phyloP scores from a whole-genome alignment of 768 basidiomycete species.

The Pleurotus tuoliensis region DNA sequence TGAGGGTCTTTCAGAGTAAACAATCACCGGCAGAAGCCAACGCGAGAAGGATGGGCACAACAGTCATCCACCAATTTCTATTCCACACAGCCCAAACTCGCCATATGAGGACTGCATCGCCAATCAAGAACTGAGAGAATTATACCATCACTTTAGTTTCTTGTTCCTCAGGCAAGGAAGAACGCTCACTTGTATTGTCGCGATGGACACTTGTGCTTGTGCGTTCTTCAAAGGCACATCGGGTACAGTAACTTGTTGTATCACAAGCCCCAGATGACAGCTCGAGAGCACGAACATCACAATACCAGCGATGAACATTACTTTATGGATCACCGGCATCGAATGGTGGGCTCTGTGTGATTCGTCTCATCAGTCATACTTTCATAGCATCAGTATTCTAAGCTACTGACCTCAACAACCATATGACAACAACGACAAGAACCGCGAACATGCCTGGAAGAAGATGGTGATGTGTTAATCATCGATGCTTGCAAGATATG shows the following conservation, averaged over 20 bases:
- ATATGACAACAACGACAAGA: slow-evolving; percentile 4
- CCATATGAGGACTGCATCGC: slow-evolving; percentile 5
- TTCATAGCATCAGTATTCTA: neutral
- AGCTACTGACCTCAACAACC: slow-evolving; percentile 1
- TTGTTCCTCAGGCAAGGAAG: neutral
- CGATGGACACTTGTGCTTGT: slow-evolving; percentile 5
- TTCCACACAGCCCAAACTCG: slow-evolving; percentile 6
- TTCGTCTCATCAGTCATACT: neutral
- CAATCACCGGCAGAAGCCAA: slow-evolving; percentile 1
- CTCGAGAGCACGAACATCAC: slow-evolving; percentile 4
- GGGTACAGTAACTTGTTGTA: slow-evolving; percentile 4
- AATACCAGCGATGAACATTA: slow-evolving; percentile 5
- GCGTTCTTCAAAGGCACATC: slow-evolving; percentile 5
- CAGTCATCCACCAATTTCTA: slow-evolving; percentile 5
- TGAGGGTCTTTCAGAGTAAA: too few species aligned
- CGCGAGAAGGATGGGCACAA: neutral
- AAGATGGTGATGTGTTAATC: neutral
- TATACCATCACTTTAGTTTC: neutral
- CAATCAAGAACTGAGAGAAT: neutral
- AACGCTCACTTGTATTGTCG: neutral
- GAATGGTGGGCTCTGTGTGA: neutral
- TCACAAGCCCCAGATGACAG: slow-evolving; percentile 6
- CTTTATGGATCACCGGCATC: slow-evolving; percentile 6
- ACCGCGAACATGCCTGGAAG: slow-evolving; percentile 3
- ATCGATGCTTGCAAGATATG: neutral